A percentile compares a stretch with the other conserved stretches of the same genome.
Evolutionary conservation across 305 asterid genomes (phyloP).

Genomic region (Fraxinus xanthoxyloides): DNA sequence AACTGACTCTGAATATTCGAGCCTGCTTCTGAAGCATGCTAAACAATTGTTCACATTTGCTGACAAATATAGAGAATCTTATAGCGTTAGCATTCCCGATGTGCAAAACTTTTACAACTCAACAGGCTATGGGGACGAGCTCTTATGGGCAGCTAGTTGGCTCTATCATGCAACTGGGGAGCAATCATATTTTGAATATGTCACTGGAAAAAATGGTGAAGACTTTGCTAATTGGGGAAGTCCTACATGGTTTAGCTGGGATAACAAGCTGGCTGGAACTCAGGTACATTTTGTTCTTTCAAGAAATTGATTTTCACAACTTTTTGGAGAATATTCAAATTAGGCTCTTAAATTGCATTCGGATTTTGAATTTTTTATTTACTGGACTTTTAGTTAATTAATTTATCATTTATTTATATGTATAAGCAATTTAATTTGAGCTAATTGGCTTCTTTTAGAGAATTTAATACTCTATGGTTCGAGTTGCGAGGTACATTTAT

Average conservation of each 20-base stretch:
- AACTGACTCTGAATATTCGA: conserved; percentile 57
- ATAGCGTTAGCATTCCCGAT: conserved; percentile 68
- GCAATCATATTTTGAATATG: conserved; percentile 55
- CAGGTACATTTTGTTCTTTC: conserved; percentile 46
- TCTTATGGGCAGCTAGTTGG: conserved; percentile 97
- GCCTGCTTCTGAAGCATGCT: conserved; percentile 69
- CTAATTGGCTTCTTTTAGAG: neutral
- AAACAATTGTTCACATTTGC: conserved; percentile 77
- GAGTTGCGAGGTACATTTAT: neutral
- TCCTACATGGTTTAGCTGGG: conserved; percentile 99
- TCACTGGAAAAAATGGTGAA: conserved; percentile 71
- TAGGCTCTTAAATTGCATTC: neutral
- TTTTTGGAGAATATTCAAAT: neutral
- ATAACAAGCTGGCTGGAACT: conserved; percentile 87
- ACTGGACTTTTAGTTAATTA: neutral
- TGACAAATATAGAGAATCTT: conserved; percentile 55
- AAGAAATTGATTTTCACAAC: neutral
- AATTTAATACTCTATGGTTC: neutral
- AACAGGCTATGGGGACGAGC: conserved; percentile 96
- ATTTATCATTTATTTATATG: neutral
- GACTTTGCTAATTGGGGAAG: conserved; percentile 68
- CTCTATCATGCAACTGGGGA: conserved; percentile 89
- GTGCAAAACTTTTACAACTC: conserved; percentile 79
- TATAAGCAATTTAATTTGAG: neutral
- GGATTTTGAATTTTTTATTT: neutral